These are phyloP conservation scores for Metschnikowia peoriensis DNA, from an alignment of 805 yeast species.

Conservation along the genomic window DNA sequence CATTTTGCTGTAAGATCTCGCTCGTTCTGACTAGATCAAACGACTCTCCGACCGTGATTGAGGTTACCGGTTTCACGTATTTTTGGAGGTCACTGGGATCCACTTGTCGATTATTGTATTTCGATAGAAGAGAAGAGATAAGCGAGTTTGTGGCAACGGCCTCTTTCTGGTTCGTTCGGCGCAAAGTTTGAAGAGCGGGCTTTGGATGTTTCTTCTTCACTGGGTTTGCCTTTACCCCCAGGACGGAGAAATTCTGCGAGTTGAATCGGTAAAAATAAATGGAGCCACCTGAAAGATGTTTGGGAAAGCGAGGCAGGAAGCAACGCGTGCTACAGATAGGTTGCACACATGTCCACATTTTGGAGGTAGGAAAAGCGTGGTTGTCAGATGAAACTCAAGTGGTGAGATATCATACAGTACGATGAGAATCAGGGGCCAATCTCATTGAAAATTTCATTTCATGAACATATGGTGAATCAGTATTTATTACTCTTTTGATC, in stretches of 20 bases:
- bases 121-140: constrained; percentile 16
- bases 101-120: constrained; percentile 17
- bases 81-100: constrained; percentile 24
- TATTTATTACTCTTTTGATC: too few relatives aligned
- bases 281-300: not conserved
- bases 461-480: too few relatives aligned
- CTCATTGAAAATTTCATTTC: not conserved
- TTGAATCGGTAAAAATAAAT: not conserved
- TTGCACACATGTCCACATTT: not conserved
- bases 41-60: constrained; percentile 69
- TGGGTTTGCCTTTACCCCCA: not conserved
- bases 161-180: constrained; percentile 27
- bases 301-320: not conserved
- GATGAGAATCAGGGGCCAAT: not conserved
- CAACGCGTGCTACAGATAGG: not conserved
- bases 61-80: constrained; percentile 52
- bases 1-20: constrained; percentile 30
- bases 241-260: not conserved
- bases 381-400: not conserved
- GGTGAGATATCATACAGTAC: constrained; percentile 1
- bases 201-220: constrained; percentile 10
- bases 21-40: constrained; percentile 56
- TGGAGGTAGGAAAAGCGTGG: not conserved
- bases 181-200: constrained; percentile 13
- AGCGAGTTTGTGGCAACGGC: constrained; percentile 15